Evolutionary conservation across 2,329 filamentous ascomycete species (phyloP), one percentile per base, ranked within the genome.

Genomic region (Chaetothyriales sp.): DNA sequence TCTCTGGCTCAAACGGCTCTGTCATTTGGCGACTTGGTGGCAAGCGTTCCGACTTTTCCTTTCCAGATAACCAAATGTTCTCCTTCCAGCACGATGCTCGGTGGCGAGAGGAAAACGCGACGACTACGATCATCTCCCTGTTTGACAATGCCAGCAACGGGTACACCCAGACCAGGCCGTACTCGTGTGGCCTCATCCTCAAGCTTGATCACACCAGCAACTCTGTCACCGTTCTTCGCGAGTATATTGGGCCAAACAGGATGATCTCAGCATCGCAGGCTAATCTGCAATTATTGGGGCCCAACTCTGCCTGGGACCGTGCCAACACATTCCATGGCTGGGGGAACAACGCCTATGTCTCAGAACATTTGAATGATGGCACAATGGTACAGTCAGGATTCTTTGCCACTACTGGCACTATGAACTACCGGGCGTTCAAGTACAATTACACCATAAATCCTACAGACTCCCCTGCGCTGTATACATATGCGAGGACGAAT

Each of bases 71-170:
- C 18, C 28, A 53, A 39, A 65, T 62, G 52, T 70, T 69, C 57
- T 68, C 66, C 25, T 67, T 67, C 54, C 67, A 70, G 50, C 67
- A 70, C 53, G 67, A 70, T 58, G 66, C 67, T 28, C 62, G 67
- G 32, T 69, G 64, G 59, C 49, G 67, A 12, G 58, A 54, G 18
- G 64, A 68, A 48, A 69, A 70, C 44, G 51, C 56, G 5, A 69
- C 65, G 0, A 66, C 68, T 49, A 64, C 65, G 1, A 47, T 68
- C 6, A 49, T 69, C 26, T 68, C 67, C 4, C 56, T 69, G 2
- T 70, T 66, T 49, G 68, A 69, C 52, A 70, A 69, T 68, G 67
- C 66, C 0, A 66, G 57, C 20, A 69, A 70, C 46, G 67, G 67
- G 0, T 69, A 60, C 53, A 68, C 68, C 53, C 57, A 58, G 48